Evolutionary conservation across 495 filamentous ascomycete genomes (phyloP).

Genomic region (Parmelia sp.): DNA sequence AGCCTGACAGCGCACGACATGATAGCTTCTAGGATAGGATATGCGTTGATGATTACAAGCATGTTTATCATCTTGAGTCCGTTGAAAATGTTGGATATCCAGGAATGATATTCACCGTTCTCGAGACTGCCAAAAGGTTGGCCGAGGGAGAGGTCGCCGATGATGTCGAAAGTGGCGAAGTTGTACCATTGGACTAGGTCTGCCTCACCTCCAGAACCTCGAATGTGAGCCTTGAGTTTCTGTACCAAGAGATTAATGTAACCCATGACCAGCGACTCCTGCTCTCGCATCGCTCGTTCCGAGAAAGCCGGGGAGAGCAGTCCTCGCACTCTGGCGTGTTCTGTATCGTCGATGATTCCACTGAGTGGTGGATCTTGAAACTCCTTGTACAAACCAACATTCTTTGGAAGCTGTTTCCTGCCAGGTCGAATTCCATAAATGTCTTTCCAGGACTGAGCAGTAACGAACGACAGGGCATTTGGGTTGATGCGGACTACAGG

Average conservation of each 20-base stretch:
- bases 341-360: slow-evolving; percentile 32
- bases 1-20: neutral
- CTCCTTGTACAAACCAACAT: slow-evolving; percentile 43
- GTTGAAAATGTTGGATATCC: slow-evolving; percentile 28
- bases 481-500: slow-evolving; percentile 51
- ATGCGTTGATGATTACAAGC: neutral
- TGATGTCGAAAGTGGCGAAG: slow-evolving; percentile 44
- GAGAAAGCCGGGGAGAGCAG: slow-evolving; percentile 45
- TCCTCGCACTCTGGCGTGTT: slow-evolving; percentile 41
- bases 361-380: slow-evolving; percentile 23
- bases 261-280: slow-evolving; percentile 39
- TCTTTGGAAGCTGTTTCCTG: slow-evolving; percentile 33
- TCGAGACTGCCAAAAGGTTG: slow-evolving; percentile 47
- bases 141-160: slow-evolving; percentile 51
- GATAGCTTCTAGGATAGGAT: neutral
- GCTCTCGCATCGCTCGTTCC: slow-evolving; percentile 40
- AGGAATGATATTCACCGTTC: slow-evolving; percentile 38
- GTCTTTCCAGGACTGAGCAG: slow-evolving; percentile 49
- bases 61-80: slow-evolving; percentile 20
- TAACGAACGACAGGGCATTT: slow-evolving; percentile 49
- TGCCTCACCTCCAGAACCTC: neutral
- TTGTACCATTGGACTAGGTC: slow-evolving; percentile 5
- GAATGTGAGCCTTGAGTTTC: slow-evolving; percentile 18
- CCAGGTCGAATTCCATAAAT: slow-evolving; percentile 47
- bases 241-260: slow-evolving; percentile 36